Percentiles rank a stretch among this genome's conserved stretches.
These are phyloP conservation scores for Penicillium sp. DNA, from an alignment of 2,329 filamentous ascomycete genomes.

Conservation along the genomic window DNA sequence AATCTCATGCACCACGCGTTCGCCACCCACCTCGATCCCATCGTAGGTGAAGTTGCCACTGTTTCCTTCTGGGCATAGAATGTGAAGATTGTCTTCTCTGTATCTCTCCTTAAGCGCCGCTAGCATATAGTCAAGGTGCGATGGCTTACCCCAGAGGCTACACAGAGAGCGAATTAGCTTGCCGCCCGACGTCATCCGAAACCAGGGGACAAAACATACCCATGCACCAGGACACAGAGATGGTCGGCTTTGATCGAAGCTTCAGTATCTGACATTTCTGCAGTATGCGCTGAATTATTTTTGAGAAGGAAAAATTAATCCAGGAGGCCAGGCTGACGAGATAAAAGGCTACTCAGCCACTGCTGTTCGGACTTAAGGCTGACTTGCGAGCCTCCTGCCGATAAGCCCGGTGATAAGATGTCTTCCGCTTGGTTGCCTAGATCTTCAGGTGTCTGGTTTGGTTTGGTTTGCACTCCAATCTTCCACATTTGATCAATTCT, in stretches of 20 bases:
- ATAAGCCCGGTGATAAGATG: not conserved
- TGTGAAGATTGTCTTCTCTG: conserved; percentile 52
- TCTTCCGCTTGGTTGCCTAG: not conserved
- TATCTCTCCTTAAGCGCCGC: conserved; percentile 52
- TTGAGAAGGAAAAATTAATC: not conserved
- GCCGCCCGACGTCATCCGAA: conserved; percentile 10
- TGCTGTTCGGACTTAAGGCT: conserved; percentile 13
- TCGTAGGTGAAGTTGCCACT: conserved; percentile 62
- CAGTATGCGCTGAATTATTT: not conserved
- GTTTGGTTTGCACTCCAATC: not conserved
- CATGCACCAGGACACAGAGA: conserved; percentile 62
- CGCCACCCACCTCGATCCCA: conserved; percentile 67
- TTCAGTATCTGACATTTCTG: conserved; percentile 8
- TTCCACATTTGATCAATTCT: not conserved
- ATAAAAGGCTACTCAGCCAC: not conserved
- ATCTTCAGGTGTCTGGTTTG: conserved; percentile 2
- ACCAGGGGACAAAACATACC: conserved; percentile 42
- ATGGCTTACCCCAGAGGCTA: conserved; percentile 62
- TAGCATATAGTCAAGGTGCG: conserved; percentile 57
- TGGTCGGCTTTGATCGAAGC: conserved; percentile 45
- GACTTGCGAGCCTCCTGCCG: not conserved
- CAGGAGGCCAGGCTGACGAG: not conserved
- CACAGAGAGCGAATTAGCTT: conserved; percentile 9
- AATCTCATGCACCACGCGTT: conserved; percentile 64
- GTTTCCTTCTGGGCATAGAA: conserved; percentile 58